Conservation (phyloP, 345 rosid species). For the Aurinia saxatilis region DNA sequence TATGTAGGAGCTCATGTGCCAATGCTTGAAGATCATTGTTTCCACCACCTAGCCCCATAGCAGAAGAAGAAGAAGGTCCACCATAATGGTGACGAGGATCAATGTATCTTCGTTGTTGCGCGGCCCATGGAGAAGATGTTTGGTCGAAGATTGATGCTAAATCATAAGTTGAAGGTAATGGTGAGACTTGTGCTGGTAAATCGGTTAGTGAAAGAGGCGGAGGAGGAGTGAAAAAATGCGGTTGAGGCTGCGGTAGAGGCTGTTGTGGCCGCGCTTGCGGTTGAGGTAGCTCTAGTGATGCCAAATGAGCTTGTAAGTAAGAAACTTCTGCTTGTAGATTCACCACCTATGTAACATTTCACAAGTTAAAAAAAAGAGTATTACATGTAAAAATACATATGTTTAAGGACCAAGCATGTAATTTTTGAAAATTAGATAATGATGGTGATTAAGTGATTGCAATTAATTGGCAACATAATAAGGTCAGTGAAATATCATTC, state of each 20-base stretch:
- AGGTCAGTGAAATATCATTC: not conserved
- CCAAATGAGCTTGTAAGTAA: constrained; percentile 66
- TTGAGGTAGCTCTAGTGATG: constrained; percentile 54
- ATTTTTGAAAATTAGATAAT: not conserved
- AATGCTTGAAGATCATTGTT: constrained; percentile 71
- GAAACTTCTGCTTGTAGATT: constrained; percentile 82
- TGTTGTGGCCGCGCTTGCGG: constrained; percentile 46
- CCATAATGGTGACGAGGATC: constrained; percentile 58
- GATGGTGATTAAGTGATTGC: not conserved
- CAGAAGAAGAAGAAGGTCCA: constrained; percentile 24
- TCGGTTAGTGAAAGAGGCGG: constrained; percentile 70
- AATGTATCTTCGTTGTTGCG: constrained; percentile 45
- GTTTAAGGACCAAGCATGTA: not conserved
- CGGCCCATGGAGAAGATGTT: constrained; percentile 45
- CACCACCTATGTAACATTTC: constrained; percentile 46
- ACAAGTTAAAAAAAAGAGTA: not conserved
- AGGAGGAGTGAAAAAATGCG: constrained; percentile 30
- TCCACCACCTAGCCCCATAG: constrained; percentile 37
- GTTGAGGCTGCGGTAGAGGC: constrained; percentile 29
- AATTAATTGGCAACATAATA: not conserved
- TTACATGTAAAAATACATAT: not conserved
- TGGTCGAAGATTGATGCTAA: constrained; percentile 71
- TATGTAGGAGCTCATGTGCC: constrained; percentile 66
- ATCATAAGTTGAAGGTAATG: constrained; percentile 52
- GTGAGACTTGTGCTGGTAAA: constrained; percentile 44